Conservation (phyloP, 257 asterid species). For the Solanum piurae region DNA sequence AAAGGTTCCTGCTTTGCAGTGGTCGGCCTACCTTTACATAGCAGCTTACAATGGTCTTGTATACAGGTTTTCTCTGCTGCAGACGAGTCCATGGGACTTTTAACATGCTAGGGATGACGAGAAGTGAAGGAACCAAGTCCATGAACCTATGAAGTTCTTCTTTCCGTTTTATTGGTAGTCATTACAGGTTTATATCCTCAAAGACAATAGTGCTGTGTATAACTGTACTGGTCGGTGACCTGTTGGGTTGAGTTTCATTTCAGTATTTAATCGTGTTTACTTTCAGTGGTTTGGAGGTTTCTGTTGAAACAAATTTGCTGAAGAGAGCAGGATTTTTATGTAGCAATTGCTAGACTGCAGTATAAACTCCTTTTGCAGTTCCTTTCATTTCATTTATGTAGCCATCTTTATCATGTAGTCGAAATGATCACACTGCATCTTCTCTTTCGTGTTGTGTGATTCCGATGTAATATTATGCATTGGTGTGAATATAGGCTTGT, state of each 20-base stretch:
- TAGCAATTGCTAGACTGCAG: background rate
- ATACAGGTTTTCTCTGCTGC: conserved; percentile 12
- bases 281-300: background rate
- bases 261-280: background rate
- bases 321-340: background rate
- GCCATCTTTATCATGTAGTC: background rate
- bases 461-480: background rate
- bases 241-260: background rate
- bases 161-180: background rate
- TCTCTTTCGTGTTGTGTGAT: background rate
- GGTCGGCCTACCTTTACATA: background rate
- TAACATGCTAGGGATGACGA: background rate
- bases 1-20: conserved; percentile 7
- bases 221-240: background rate
- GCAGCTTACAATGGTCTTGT: conserved; percentile 8
- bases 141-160: background rate
- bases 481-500: background rate
- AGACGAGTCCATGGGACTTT: background rate
- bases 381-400: background rate
- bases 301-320: background rate
- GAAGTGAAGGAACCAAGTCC: background rate
- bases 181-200: background rate
- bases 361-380: background rate
- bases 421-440: background rate
- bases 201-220: background rate